These are phyloP conservation scores for Aphanocladium album DNA, from an alignment of 2,329 filamentous ascomycete genomes.

Conservation along the genomic window DNA sequence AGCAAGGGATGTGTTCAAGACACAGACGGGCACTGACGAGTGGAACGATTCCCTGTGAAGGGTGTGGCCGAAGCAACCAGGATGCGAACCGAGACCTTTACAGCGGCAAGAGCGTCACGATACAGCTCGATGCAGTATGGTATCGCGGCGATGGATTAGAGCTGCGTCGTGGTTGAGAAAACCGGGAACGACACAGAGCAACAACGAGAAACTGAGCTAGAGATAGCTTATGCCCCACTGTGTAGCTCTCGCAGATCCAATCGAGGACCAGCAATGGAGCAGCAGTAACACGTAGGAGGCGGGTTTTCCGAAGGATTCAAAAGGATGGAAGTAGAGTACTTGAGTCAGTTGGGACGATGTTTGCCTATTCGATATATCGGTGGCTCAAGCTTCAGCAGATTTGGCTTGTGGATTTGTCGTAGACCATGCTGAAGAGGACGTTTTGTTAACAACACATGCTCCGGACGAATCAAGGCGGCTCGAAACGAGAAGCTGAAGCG, in stretches of 20 bases:
- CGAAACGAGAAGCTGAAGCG: not conserved
- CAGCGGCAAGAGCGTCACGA: not conserved
- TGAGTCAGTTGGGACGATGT: not conserved
- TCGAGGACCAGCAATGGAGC: not conserved
- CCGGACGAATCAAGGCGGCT: not conserved
- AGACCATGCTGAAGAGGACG: not conserved
- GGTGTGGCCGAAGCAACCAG: not conserved
- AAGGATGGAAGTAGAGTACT: not conserved
- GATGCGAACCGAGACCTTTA: not conserved
- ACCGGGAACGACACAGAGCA: not conserved
- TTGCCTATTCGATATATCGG: not conserved
- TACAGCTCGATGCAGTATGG: not conserved
- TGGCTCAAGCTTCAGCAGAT: not conserved
- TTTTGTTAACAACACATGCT: not conserved
- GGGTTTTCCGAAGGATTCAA: not conserved
- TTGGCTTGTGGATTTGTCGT: not conserved
- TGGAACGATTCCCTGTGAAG: not conserved
- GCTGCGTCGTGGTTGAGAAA: not conserved
- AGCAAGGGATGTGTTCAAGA: not conserved
- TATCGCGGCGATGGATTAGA: not conserved
- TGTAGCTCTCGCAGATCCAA: not conserved
- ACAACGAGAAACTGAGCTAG: not conserved
- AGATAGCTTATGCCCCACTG: conserved; percentile 4
- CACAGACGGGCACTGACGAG: not conserved
- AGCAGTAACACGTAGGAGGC: too few relatives aligned